Evolutionary conservation across 1,284 basidiomycete genomes (phyloP), one percentile per base, ranked within the genome.

Genomic region (Cutaneotrichosporon sp.): DNA sequence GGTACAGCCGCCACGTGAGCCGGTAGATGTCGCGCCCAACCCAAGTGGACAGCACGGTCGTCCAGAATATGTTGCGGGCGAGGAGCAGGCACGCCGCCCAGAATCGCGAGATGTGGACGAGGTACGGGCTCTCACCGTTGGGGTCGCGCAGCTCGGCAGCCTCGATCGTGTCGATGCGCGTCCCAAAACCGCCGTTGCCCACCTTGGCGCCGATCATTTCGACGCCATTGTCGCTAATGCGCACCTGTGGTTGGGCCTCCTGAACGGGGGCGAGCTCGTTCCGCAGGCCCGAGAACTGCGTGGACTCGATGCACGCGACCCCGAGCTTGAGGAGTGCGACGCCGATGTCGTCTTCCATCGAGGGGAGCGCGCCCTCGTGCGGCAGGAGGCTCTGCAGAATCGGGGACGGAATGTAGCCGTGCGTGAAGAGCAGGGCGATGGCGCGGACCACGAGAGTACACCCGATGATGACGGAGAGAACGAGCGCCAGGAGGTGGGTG

Each of bases 231-330:
- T 67, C 34, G 5, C 67, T 64, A 24, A 79, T 66, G 31, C 72
- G 68, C 1, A 79, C 59, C 66, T 70, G 75, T n/a, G 75, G 73
- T 3, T 42, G 34, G 27, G 59, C 51, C 25, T 66, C 60, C 33
- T 74, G 60, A 22, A 78, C 60, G 0, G 65, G 52, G 18, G 70
- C 72, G 1, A 79, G 66, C 60, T 79, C 76, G 62, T 79, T 79
- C 6, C 72, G 69, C 18, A 79, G 64, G 13, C 77, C 77, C 18
- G 76, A 75, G 58, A 67, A 74, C 47, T 73, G 69, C 2, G 76
- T 76, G 3, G 74, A 68, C 53, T 75, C 72, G 65, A 80, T 72
- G 47, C 79, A 80, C 4, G 77, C 76, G 4, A 75, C 73, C 10
- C 77, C 76, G 10, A 79, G 68, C 63, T 75, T 76, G 58, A 79